phyloP scores from a whole-genome alignment of 257 asterid species.

The Coffea canephora region DNA sequence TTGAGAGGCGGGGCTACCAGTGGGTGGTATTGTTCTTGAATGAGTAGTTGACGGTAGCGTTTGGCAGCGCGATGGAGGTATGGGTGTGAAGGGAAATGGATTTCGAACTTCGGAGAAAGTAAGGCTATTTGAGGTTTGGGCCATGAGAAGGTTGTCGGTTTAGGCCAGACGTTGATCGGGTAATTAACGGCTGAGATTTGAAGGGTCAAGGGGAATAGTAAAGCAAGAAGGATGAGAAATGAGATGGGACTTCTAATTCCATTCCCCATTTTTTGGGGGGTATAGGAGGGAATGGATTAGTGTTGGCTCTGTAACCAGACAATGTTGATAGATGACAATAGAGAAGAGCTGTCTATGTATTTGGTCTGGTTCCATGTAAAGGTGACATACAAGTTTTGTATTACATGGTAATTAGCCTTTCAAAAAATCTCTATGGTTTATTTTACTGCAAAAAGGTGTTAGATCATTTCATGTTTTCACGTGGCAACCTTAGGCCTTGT shows the following conservation, averaged over 20 bases:
- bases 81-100: conserved; percentile 39
- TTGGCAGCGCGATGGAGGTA: conserved; percentile 55
- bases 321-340: too few species aligned
- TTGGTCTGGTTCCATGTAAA: too few species aligned
- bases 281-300: neutral
- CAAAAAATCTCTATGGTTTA: too few species aligned
- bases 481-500: too few species aligned
- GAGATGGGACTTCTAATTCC: neutral
- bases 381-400: too few species aligned
- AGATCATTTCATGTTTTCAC: too few species aligned
- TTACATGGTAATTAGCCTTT: too few species aligned
- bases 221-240: neutral
- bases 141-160: conserved; percentile 71
- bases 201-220: neutral
- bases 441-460: too few species aligned
- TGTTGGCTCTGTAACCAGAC: too few species aligned
- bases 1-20: conserved; percentile 45
- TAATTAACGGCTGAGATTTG: conserved; percentile 50
- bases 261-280: neutral
- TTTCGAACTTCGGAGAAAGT: conserved; percentile 57
- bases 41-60: conserved; percentile 54
- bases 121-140: conserved; percentile 50
- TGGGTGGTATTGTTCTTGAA: conserved; percentile 49
- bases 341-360: too few species aligned
- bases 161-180: conserved; percentile 90